Conservation (phyloP, 306 rosid genomes). For the Cicer yamashitae region DNA sequence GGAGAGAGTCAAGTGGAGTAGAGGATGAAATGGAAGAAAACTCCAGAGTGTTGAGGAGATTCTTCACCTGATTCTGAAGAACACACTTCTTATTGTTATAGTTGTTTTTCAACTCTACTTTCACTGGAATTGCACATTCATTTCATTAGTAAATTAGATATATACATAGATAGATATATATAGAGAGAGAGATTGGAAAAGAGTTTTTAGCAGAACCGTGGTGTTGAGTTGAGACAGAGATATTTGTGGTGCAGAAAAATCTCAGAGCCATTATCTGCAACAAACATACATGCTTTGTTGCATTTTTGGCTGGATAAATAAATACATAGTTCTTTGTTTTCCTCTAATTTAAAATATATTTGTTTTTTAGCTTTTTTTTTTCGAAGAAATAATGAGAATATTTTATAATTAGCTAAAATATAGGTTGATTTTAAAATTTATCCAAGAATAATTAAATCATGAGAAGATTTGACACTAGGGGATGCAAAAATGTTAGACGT, state of each 20-base stretch:
- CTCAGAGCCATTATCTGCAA: constrained; percentile 11
- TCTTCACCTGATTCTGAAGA: background rate
- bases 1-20: constrained; percentile 62
- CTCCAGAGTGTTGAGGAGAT: background rate
- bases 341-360: background rate
- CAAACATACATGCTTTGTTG: background rate
- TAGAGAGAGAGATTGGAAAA: background rate
- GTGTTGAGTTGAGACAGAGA: background rate
- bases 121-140: background rate
- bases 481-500: too few relatives aligned
- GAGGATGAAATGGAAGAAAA: constrained; percentile 50
- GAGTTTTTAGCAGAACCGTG: background rate
- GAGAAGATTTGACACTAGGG: too few relatives aligned
- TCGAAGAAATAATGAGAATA: too few relatives aligned
- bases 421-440: too few relatives aligned
- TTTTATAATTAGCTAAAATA: too few relatives aligned
- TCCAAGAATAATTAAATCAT: too few relatives aligned
- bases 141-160: background rate
- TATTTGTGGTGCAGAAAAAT: constrained; percentile 1
- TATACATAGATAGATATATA: background rate
- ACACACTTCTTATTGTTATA: background rate
- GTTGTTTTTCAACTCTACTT: background rate
- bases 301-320: background rate
- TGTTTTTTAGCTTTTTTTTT: too few relatives aligned
- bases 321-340: too few relatives aligned